These are phyloP conservation scores for Teunomyces lycoperdinae DNA, from an alignment of 805 yeast genomes.

Conservation along the genomic window DNA sequence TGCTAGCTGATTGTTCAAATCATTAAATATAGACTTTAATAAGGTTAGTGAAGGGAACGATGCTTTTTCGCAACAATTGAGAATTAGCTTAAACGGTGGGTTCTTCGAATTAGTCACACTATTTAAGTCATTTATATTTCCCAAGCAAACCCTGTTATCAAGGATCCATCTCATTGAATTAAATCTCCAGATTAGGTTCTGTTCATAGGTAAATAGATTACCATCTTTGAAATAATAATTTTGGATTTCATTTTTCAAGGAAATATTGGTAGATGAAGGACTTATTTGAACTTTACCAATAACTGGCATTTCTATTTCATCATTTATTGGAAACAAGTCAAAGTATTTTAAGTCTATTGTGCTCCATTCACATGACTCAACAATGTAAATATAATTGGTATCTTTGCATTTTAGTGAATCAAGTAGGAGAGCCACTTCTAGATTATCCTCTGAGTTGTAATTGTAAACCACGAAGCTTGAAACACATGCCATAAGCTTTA, in stretches of 20 bases:
- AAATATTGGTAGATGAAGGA: not conserved
- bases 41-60: slow-evolving; percentile 14
- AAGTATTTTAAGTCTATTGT: slow-evolving; percentile 1
- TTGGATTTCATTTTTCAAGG: not conserved
- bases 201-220: slow-evolving; percentile 29
- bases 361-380: slow-evolving; percentile 12
- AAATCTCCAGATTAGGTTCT: slow-evolving; percentile 32
- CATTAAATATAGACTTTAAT: slow-evolving; percentile 9
- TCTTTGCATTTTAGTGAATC: slow-evolving; percentile 15
- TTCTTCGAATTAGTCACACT: slow-evolving; percentile 9
- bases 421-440: slow-evolving; percentile 11
- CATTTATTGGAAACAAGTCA: not conserved
- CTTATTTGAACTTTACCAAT: not conserved
- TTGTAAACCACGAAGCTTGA: slow-evolving; percentile 33
- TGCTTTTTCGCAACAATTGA: slow-evolving; percentile 21
- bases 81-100: slow-evolving; percentile 14
- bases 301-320: not conserved
- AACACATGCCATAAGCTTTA: slow-evolving; percentile 30
- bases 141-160: slow-evolving; percentile 25
- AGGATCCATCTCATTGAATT: slow-evolving; percentile 29
- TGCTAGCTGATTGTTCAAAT: slow-evolving; percentile 4
- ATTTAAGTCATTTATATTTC: slow-evolving; percentile 30
- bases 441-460: slow-evolving; percentile 12
- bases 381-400: slow-evolving; percentile 16
- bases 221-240: slow-evolving; percentile 7